Conservation (phyloP, 371 early-diverging fungal genomes). For the Basidiobolus meristosporus region DNA sequence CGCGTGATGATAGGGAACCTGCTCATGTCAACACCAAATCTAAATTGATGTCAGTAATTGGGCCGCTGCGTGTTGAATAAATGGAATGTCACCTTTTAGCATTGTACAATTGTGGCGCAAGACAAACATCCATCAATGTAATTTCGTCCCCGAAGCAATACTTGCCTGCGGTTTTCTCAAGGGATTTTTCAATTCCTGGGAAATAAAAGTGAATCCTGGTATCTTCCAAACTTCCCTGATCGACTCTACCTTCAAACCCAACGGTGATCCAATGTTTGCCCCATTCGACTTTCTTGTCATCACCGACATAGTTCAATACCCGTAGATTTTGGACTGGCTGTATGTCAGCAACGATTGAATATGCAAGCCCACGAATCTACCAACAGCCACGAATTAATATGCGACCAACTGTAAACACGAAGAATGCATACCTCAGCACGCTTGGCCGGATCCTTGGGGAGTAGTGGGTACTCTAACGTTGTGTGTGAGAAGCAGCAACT, state of each 20-base stretch:
- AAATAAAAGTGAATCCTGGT: constrained; percentile 1
- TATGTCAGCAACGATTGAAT: constrained; percentile 60
- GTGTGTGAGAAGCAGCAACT: background rate
- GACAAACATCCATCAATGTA: constrained; percentile 66
- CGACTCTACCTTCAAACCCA: constrained; percentile 40
- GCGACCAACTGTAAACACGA: background rate
- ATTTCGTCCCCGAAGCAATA: constrained; percentile 69
- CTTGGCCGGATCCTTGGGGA: constrained; percentile 44
- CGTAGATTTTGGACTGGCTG: constrained; percentile 77
- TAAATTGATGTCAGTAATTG: constrained; percentile 2
- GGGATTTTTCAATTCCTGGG: constrained; percentile 37
- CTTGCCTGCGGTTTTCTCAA: constrained; percentile 33
- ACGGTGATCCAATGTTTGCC: constrained; percentile 25
- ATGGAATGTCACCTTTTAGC: constrained; percentile 27
- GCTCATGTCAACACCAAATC: constrained; percentile 50
- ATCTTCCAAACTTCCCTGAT: too few relatives aligned
- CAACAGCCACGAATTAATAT: background rate
- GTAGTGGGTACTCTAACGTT: constrained; percentile 23
- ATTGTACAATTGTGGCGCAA: constrained; percentile 69
- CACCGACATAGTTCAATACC: constrained; percentile 36
- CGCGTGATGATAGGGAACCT: constrained; percentile 42
- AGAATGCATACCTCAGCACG: constrained; percentile 28
- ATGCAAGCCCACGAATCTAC: constrained; percentile 49
- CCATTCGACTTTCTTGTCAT: constrained; percentile 39
- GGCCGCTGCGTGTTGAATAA: background rate